Conservation (phyloP, 2,329 filamentous ascomycete genomes). For the Aspergillus ochraceus region DNA sequence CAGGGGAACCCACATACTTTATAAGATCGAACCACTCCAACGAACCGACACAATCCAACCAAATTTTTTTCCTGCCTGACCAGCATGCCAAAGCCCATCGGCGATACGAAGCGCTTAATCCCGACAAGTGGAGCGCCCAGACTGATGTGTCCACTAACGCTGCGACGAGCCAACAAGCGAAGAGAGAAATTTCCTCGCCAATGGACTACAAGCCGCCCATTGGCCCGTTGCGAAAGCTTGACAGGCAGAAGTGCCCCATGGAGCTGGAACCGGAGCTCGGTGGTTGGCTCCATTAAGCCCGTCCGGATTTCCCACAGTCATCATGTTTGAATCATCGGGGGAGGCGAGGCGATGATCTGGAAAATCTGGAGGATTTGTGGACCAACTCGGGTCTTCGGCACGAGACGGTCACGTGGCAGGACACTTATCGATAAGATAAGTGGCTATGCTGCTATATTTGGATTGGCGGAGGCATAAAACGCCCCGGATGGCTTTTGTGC, state of each 20-base stretch:
- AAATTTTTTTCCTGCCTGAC: neutral
- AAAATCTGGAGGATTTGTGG: neutral
- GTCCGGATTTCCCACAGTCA: too few relatives aligned
- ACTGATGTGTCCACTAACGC: neutral
- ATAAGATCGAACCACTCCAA: neutral
- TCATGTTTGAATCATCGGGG: too few relatives aligned
- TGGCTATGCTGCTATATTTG: too few relatives aligned
- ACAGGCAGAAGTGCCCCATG: neutral
- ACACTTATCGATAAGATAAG: neutral
- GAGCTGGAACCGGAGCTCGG: neutral
- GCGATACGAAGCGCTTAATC: neutral
- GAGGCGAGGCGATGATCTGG: neutral
- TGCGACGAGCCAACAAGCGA: neutral
- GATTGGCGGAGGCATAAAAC: too few relatives aligned
- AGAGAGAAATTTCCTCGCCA: neutral
- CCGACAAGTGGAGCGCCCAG: neutral
- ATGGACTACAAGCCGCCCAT: neutral
- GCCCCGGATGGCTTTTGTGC: too few relatives aligned
- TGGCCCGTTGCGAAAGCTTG: neutral
- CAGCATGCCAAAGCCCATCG: neutral
- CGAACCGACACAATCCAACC: neutral
- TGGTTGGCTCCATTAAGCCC: too few relatives aligned
- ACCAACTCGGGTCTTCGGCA: slow-evolving; percentile 8
- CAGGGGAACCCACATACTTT: neutral
- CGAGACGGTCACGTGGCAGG: neutral